Percentiles rank a stretch among this genome's conserved stretches.
phyloP scores from a whole-genome alignment of 331 rosid species.

The Pyracantha coccinea region DNA sequence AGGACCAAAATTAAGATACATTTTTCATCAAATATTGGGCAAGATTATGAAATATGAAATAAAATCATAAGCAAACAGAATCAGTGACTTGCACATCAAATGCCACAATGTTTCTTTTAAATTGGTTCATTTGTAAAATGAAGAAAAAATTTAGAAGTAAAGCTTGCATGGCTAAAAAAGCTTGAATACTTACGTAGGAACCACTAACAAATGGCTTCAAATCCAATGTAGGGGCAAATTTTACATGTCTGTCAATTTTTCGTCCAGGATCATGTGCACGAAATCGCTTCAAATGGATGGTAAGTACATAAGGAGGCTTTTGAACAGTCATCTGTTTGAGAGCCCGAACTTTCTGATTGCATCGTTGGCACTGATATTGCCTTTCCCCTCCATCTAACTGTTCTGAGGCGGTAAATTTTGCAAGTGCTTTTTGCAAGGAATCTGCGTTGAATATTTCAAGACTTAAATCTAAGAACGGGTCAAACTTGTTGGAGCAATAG shows the following conservation, averaged over 20 bases:
- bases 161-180: not conserved
- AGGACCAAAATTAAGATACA: not conserved
- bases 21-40: not conserved
- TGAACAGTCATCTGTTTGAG: conserved; percentile 76
- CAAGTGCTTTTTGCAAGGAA: conserved; percentile 74
- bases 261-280: conserved; percentile 61
- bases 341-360: conserved; percentile 96
- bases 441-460: conserved; percentile 88
- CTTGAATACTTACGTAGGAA: conserved; percentile 42
- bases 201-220: conserved; percentile 84
- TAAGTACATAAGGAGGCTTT: conserved; percentile 88
- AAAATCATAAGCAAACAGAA: not conserved
- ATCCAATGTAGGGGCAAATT: conserved; percentile 58
- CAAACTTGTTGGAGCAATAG: conserved; percentile 72
- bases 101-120: not conserved
- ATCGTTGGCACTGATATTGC: conserved; percentile 81
- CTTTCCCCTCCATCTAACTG: conserved; percentile 90
- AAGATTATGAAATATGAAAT: not conserved
- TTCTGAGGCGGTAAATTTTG: conserved; percentile 73
- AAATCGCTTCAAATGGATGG: conserved; percentile 83
- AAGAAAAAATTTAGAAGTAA: not conserved
- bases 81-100: not conserved
- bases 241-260: conserved; percentile 81
- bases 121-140: not conserved
- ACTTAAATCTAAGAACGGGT: conserved; percentile 93